Percentiles rank a stretch among this genome's conserved stretches.
These are phyloP conservation scores for Metschnikowia orientalis DNA, from an alignment of 805 yeast genomes.

Conservation along the genomic window DNA sequence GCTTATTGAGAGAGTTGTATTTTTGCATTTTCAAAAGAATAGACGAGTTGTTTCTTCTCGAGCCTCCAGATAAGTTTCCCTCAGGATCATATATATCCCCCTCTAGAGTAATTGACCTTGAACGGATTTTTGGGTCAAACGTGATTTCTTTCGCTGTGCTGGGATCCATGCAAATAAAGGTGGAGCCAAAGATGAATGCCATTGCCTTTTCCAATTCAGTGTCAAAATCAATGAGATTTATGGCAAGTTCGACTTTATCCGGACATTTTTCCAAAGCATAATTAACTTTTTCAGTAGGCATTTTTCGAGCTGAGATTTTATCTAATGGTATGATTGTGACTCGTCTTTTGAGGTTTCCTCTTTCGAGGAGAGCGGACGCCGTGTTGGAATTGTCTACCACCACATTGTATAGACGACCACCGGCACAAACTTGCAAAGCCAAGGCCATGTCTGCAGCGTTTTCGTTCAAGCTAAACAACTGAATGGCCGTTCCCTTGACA, in stretches of 20 bases:
- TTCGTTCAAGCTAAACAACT: slow-evolving; percentile 62
- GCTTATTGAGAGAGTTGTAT: slow-evolving; percentile 44
- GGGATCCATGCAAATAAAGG: slow-evolving; percentile 84
- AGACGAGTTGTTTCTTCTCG: slow-evolving; percentile 57
- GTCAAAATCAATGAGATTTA: slow-evolving; percentile 73
- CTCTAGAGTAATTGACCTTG: slow-evolving; percentile 81
- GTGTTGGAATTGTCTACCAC: slow-evolving; percentile 84
- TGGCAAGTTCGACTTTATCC: slow-evolving; percentile 82
- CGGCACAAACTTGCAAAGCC: slow-evolving; percentile 93
- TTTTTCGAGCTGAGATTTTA: slow-evolving; percentile 62
- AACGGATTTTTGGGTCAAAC: slow-evolving; percentile 72
- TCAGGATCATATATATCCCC: slow-evolving; percentile 96
- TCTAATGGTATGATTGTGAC: slow-evolving; percentile 91
- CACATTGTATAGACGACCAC: slow-evolving; percentile 82
- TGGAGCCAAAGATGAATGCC: slow-evolving; percentile 86
- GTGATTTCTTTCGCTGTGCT: slow-evolving; percentile 87
- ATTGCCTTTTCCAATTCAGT: slow-evolving; percentile 71
- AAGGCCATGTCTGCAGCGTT: slow-evolving; percentile 56
- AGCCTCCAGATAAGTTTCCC: slow-evolving; percentile 96
- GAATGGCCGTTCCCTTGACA: slow-evolving; percentile 89
- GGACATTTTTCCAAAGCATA: slow-evolving; percentile 78
- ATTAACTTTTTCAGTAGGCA: slow-evolving; percentile 49
- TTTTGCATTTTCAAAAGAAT: slow-evolving; percentile 62
- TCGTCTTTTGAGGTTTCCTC: slow-evolving; percentile 72
- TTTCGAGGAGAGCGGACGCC: slow-evolving; percentile 77